phyloP scores from a whole-genome alignment of 2,329 filamentous ascomycete species.

The Cladophialophora immunda region DNA sequence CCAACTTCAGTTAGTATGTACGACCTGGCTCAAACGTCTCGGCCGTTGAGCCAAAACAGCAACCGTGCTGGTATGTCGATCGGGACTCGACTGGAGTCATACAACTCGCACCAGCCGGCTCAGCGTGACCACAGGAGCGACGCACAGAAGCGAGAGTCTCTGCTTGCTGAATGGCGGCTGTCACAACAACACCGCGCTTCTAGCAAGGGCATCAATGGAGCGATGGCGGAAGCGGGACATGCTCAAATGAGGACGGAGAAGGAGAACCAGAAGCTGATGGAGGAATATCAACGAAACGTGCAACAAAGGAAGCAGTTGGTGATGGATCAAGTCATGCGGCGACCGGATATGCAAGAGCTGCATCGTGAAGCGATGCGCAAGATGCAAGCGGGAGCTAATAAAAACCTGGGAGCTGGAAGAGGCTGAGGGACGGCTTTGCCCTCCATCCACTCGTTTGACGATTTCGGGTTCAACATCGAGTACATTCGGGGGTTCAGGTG shows the following conservation, averaged over 20 bases:
- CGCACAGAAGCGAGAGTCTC: conserved; percentile 53
- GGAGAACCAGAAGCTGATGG: conserved; percentile 68
- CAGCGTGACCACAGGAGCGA: conserved; percentile 29
- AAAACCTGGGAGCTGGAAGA: conserved; percentile 29
- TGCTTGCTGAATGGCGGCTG: conserved; percentile 73
- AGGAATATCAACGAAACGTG: conserved; percentile 66
- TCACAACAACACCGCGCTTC: conserved; percentile 68
- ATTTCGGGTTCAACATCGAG: neutral
- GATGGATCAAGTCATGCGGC: conserved; percentile 79
- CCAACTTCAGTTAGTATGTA: conserved; percentile 10
- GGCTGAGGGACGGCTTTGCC: conserved; percentile 8
- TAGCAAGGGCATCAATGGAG: conserved; percentile 39
- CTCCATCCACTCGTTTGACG: conserved; percentile 9
- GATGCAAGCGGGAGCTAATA: conserved; percentile 73
- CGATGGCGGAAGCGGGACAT: conserved; percentile 50
- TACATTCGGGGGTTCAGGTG: neutral
- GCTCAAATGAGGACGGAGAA: conserved; percentile 66
- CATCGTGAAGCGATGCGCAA: conserved; percentile 81
- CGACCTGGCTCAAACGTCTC: conserved; percentile 14
- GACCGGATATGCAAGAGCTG: conserved; percentile 75
- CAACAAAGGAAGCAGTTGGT: conserved; percentile 68
- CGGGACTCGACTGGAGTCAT: conserved; percentile 54
- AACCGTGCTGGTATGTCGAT: conserved; percentile 38
- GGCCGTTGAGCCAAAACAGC: conserved; percentile 25
- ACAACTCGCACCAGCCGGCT: conserved; percentile 34